These are phyloP conservation scores for Monascus ruber DNA, from an alignment of 2,329 filamentous ascomycete species.

Conservation along the genomic window DNA sequence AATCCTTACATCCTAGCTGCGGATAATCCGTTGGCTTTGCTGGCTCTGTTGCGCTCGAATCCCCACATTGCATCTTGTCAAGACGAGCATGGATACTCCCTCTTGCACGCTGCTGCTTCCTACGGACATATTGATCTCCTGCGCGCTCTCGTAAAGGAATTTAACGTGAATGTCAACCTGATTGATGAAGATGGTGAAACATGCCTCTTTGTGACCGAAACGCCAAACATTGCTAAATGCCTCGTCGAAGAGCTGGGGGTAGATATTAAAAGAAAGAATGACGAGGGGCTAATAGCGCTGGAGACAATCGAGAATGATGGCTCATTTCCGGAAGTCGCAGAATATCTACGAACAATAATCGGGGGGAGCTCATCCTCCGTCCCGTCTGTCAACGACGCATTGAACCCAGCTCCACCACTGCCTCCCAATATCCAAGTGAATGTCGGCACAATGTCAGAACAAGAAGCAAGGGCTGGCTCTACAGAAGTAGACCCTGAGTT, in stretches of 20 bases:
- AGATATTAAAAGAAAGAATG: constrained; percentile 53
- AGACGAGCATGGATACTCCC: constrained; percentile 87
- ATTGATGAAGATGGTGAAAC: constrained; percentile 88
- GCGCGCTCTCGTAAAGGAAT: constrained; percentile 61
- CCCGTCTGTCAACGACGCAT: constrained; percentile 17
- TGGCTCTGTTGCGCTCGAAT: constrained; percentile 61
- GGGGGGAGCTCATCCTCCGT: constrained; percentile 15
- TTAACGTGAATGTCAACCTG: constrained; percentile 67
- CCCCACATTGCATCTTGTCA: constrained; percentile 67
- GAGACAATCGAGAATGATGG: constrained; percentile 71
- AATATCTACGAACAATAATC: constrained; percentile 49
- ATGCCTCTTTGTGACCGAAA: constrained; percentile 86
- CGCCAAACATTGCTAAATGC: constrained; percentile 61
- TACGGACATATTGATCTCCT: constrained; percentile 81
- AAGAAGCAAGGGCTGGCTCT: constrained; percentile 43
- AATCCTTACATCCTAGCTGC: constrained; percentile 70
- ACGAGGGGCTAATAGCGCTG: constrained; percentile 65
- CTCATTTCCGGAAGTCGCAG: constrained; percentile 63
- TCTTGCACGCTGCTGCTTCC: constrained; percentile 84
- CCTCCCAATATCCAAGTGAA: constrained; percentile 70
- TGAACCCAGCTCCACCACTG: constrained; percentile 47
- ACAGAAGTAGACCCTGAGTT: constrained; percentile 70
- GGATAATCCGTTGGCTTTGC: constrained; percentile 63
- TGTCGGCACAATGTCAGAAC: constrained; percentile 60
- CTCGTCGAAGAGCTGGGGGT: constrained; percentile 74